Conservation (phyloP, 148 eudicot genomes). For the Rhododendron kiyosumense region DNA sequence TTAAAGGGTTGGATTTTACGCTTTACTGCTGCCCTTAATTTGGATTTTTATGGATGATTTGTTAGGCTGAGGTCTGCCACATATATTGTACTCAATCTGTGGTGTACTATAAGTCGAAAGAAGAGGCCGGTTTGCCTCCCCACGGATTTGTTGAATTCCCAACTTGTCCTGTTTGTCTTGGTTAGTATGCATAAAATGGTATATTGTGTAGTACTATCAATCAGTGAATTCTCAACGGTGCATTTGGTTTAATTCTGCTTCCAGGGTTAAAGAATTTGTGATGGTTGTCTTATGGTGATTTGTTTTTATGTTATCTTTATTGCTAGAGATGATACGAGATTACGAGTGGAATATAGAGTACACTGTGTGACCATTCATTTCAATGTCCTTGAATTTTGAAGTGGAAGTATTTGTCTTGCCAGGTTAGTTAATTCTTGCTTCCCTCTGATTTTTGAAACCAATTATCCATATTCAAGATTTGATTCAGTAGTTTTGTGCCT, state of each 20-base stretch:
- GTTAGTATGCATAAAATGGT: conserved; percentile 30
- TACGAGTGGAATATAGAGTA: conserved; percentile 81
- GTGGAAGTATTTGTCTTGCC: conserved; percentile 90
- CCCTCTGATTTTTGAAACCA: neutral
- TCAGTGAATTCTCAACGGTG: neutral
- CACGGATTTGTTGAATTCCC: conserved; percentile 64
- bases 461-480: neutral
- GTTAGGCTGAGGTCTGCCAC: conserved; percentile 84
- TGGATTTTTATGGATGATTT: conserved; percentile 4
- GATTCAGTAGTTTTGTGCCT: neutral
- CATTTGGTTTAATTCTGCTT: neutral
- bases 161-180: conserved; percentile 91
- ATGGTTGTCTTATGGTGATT: neutral
- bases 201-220: neutral
- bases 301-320: conserved; percentile 9
- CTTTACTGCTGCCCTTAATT: neutral
- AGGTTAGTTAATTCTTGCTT: conserved; percentile 34
- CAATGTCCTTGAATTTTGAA: conserved; percentile 79
- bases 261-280: neutral
- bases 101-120: conserved; percentile 53
- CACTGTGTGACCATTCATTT: conserved; percentile 81
- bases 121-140: conserved; percentile 63
- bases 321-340: conserved; percentile 88
- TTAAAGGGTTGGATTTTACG: neutral
- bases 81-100: conserved; percentile 48